These are phyloP conservation scores for Chalaropsis ovoidea DNA, from an alignment of 2,329 filamentous ascomycete genomes.

Conservation along the genomic window DNA sequence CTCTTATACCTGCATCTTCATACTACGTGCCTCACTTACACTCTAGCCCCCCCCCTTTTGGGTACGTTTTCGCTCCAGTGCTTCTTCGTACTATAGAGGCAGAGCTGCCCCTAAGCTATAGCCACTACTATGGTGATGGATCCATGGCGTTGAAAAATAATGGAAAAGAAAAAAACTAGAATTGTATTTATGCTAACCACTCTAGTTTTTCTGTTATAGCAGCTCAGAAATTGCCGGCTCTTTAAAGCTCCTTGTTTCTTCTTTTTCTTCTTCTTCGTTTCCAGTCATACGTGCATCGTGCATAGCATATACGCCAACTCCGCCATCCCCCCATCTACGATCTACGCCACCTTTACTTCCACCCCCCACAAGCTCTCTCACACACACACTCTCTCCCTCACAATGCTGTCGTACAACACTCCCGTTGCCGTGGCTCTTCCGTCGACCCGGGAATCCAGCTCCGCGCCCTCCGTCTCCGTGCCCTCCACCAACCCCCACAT, in stretches of 20 bases:
- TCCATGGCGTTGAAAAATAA: slow-evolving; percentile 10
- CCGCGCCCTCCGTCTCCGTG: slow-evolving; percentile 28
- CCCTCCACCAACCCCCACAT: slow-evolving; percentile 12
- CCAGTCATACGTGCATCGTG: too few relatives aligned
- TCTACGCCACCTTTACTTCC: neutral
- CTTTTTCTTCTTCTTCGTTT: too few relatives aligned
- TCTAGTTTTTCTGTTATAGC: neutral
- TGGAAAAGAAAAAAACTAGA: neutral
- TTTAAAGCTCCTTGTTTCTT: neutral
- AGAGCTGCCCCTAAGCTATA: slow-evolving; percentile 2
- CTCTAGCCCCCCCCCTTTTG: neutral
- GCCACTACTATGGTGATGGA: neutral
- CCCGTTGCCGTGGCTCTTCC: slow-evolving; percentile 34
- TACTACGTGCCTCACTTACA: slow-evolving; percentile 5
- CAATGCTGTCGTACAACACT: slow-evolving; percentile 45
- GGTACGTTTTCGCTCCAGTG: slow-evolving; percentile 1
- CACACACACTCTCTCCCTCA: slow-evolving; percentile 24
- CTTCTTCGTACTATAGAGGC: neutral
- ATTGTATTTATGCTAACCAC: neutral
- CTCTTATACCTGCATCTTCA: neutral
- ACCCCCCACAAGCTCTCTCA: neutral
- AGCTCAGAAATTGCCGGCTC: too few relatives aligned
- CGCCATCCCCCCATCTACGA: neutral
- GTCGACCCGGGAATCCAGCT: slow-evolving; percentile 19
- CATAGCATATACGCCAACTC: too few relatives aligned